Conservation (phyloP, 140 eudicot species). For the Ambrosia hybrid region DNA sequence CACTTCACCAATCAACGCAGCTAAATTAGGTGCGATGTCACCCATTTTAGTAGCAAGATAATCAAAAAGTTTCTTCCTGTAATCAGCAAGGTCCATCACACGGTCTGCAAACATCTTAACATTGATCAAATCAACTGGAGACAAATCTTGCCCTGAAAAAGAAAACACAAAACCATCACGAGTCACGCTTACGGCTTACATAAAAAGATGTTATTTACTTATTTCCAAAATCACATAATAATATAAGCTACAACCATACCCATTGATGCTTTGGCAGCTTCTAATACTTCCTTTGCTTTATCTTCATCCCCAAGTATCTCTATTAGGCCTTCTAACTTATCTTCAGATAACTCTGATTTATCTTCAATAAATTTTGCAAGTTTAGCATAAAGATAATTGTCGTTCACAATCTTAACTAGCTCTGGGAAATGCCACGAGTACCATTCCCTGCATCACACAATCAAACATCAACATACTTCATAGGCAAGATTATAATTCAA, state of each 20-base stretch:
- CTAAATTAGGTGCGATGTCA: slow-evolving; percentile 95
- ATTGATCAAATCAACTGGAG: slow-evolving; percentile 80
- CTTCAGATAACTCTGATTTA: slow-evolving; percentile 75
- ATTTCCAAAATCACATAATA: neutral
- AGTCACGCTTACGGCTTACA: neutral
- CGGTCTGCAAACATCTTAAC: slow-evolving; percentile 90
- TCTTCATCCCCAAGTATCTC: slow-evolving; percentile 91
- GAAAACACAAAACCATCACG: neutral
- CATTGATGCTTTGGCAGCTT: slow-evolving; percentile 97
- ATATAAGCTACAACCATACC: slow-evolving; percentile 40
- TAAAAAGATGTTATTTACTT: neutral
- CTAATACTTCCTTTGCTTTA: slow-evolving; percentile 93
- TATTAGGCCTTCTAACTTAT: slow-evolving; percentile 57
- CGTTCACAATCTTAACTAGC: slow-evolving; percentile 85
- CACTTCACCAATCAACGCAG: slow-evolving; percentile 93
- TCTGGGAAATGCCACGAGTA: slow-evolving; percentile 98
- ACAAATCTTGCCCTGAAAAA: slow-evolving; percentile 86
- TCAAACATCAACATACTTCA: neutral
- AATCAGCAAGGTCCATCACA: slow-evolving; percentile 92
- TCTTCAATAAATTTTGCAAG: slow-evolving; percentile 73
- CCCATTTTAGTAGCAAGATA: slow-evolving; percentile 88
- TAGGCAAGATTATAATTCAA: neutral
- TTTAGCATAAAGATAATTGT: slow-evolving; percentile 92
- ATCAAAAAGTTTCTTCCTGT: slow-evolving; percentile 88
- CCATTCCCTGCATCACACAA: slow-evolving; percentile 72